Conservation (phyloP, 202 grass and related monocot species). For the Panicum virgatum region DNA sequence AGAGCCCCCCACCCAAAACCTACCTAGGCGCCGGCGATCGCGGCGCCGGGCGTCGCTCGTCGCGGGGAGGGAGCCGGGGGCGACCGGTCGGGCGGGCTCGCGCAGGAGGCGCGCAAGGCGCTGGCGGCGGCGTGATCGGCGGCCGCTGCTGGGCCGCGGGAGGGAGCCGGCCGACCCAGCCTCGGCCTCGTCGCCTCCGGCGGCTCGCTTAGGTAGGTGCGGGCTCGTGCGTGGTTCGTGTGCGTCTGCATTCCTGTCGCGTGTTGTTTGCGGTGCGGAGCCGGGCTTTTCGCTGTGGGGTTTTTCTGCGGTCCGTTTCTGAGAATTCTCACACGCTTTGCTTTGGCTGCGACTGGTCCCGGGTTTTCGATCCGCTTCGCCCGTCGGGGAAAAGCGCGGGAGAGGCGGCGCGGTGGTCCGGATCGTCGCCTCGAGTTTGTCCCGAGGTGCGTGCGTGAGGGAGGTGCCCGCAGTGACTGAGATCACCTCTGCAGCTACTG, state of each 20-base stretch:
- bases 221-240: neutral
- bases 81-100: neutral
- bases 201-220: neutral
- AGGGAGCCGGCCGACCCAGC: neutral
- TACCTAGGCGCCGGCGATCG: neutral
- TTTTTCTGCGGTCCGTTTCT: neutral
- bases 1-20: neutral
- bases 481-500: too few species aligned
- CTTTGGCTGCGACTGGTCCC: neutral
- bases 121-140: neutral
- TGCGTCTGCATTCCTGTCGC: neutral
- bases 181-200: neutral
- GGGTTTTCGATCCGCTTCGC: neutral
- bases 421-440: neutral
- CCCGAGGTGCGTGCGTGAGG: neutral
- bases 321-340: conserved; percentile 21
- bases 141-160: neutral
- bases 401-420: neutral
- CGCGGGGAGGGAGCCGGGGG: neutral
- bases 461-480: too few species aligned
- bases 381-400: neutral
- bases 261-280: neutral
- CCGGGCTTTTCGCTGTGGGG: neutral
- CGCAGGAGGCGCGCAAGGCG: neutral
- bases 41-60: neutral